Base-by-base conservation (phyloP, 2,329 filamentous ascomycete species). In the Trichoderma sp. region DNA sequence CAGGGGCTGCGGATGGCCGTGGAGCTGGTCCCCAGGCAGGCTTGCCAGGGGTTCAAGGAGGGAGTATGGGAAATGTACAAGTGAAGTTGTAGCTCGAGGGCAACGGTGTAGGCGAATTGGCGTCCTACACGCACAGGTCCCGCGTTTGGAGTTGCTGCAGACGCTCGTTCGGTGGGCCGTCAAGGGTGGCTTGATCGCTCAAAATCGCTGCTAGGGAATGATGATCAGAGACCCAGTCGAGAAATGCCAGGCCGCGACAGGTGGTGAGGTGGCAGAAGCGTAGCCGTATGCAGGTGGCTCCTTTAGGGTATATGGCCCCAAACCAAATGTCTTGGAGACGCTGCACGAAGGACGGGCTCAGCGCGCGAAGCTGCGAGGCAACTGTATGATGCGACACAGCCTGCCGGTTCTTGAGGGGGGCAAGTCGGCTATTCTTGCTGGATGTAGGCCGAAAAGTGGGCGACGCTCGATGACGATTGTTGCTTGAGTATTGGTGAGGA, bases 141-240 rank as follows among this genome's bases (percentile, higher is more conserved):
- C 47, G 43, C 51, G 34, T 57, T 72, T 69, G 65, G 21, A 60
- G 58, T 51, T 57, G 71, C 71, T 70, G 65, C 71, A 70, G 61
- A 57, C 36, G 53, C 57, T 70, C 34, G 64, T 67, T 62, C 63
- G 32, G 65, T 60, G 56, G 61, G 68, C 71, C 56, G 21, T 60
- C 36, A 60, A 58, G 65, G 71, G 71, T 73, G 61, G 67, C 71
- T 57, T 62, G 34, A 62, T 56, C 43, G 21, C 53, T 51, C 71
- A 61, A 71, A 66, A 30, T 39, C 62, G 64, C 26, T 64, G 62
- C 62, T 63, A 58, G 69, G 68, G 69, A 56, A 68, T 58, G 72
- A 73, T 73, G 69, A 73, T 73, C 72, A 71, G 69, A 72, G 69
- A 72, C 69, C 72, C 58, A 57, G 69, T 71, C 70, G 43, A 63